phyloP scores from a whole-genome alignment of 2,329 filamentous ascomycete species.

The Curvularia lunata region DNA sequence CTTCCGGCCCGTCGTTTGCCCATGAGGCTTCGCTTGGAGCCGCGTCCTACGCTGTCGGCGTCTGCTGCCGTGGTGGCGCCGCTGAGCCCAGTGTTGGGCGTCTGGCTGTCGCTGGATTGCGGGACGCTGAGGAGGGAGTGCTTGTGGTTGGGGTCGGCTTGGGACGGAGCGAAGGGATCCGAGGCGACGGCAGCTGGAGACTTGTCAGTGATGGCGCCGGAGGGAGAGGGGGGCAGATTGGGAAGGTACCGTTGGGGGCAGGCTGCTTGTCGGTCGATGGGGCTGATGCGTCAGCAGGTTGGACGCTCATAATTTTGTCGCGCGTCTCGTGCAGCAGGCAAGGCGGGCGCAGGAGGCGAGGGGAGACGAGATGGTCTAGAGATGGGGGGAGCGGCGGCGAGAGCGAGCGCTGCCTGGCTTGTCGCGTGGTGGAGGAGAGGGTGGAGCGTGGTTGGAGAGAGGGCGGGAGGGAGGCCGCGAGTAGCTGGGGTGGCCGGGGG shows the following conservation, averaged over 20 bases:
- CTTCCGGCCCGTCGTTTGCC: constrained; percentile 55
- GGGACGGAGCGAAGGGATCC: constrained; percentile 29
- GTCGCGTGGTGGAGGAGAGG: constrained; percentile 17
- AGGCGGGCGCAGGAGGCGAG: constrained; percentile 24
- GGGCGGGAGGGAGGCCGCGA: constrained; percentile 5
- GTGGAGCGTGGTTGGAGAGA: constrained; percentile 20
- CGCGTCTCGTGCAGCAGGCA: constrained; percentile 26
- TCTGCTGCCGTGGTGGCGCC: constrained; percentile 53
- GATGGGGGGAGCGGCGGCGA: constrained; percentile 26
- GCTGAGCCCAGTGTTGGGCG: constrained; percentile 51
- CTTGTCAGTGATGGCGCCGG: constrained; percentile 2
- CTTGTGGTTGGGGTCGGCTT: constrained; percentile 44
- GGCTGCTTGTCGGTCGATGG: constrained; percentile 42
- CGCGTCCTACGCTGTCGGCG: constrained; percentile 53
- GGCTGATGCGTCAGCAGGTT: constrained; percentile 37
- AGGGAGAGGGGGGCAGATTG: background rate
- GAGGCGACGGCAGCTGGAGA: constrained; percentile 10
- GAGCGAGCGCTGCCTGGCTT: constrained; percentile 8
- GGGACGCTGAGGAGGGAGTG: constrained; percentile 48
- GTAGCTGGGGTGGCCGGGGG: constrained; percentile 21
- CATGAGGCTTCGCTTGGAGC: constrained; percentile 56
- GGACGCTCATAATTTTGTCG: constrained; percentile 49
- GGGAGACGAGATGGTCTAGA: constrained; percentile 10
- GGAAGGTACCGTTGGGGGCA: constrained; percentile 47
- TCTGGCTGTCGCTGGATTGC: constrained; percentile 39